Evolutionary conservation across 73 alveolate species (phyloP).

Genomic region (Urostyla sp.): DNA sequence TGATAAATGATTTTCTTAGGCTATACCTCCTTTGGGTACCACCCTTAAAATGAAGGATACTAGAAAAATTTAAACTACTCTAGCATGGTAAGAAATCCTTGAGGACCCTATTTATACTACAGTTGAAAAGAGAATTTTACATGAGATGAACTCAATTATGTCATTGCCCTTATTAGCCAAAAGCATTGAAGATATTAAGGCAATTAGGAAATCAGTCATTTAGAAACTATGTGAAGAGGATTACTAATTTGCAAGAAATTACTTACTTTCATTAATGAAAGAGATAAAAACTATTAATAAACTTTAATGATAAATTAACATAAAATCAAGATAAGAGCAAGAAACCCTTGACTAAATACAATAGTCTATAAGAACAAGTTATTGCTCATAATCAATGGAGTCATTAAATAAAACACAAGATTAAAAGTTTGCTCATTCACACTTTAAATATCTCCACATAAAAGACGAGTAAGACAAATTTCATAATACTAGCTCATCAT

Average conservation of each 20-base stretch:
- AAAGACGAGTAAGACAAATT: not conserved
- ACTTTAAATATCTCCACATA: not conserved
- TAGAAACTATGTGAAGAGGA: slow-evolving; percentile 35
- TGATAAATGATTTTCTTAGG: slow-evolving; percentile 1
- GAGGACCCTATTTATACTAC: not conserved
- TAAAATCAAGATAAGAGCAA: not conserved
- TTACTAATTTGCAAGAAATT: slow-evolving; percentile 22
- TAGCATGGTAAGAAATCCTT: slow-evolving; percentile 43
- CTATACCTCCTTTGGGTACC: not conserved
- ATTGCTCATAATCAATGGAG: not conserved
- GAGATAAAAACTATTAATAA: slow-evolving; percentile 23
- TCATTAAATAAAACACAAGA: not conserved
- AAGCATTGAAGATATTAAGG: slow-evolving; percentile 30
- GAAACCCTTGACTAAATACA: not conserved
- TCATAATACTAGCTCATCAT: not conserved
- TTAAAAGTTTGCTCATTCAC: not conserved
- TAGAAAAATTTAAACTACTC: slow-evolving; percentile 8
- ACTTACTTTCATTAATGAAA: slow-evolving; percentile 15
- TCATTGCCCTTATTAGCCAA: slow-evolving; percentile 27
- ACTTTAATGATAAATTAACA: no score
- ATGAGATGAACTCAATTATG: slow-evolving; percentile 19
- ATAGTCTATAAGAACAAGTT: not conserved
- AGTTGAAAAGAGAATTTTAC: slow-evolving; percentile 20
- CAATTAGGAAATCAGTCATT: slow-evolving; percentile 14
- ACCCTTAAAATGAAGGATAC: slow-evolving; percentile 8